Conservation (phyloP, 2,329 filamentous ascomycete species). For the Cytospora mali region DNA sequence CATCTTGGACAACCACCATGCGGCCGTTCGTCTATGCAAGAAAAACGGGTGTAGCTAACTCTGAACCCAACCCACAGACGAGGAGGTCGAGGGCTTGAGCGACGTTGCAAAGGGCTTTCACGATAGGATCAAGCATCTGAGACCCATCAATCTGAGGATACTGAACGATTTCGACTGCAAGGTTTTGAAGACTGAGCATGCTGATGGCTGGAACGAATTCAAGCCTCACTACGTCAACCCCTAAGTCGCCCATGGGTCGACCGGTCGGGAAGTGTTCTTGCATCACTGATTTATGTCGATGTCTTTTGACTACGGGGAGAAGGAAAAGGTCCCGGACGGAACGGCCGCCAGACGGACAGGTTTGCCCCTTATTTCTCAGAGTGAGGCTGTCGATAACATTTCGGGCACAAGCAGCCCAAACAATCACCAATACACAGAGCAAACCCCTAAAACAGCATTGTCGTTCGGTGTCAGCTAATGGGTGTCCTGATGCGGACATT, state of each 20-base stretch:
- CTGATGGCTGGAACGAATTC: slow-evolving; percentile 36
- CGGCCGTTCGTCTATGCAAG: too few relatives aligned
- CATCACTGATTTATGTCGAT: neutral
- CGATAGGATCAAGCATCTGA: slow-evolving; percentile 16
- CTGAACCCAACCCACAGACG: slow-evolving; percentile 27
- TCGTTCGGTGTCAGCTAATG: too few relatives aligned
- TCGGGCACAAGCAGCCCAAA: neutral
- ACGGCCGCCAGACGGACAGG: neutral
- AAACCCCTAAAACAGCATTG: too few relatives aligned
- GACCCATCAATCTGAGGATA: slow-evolving; percentile 44
- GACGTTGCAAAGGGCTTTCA: slow-evolving; percentile 33
- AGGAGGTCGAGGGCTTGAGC: slow-evolving; percentile 40
- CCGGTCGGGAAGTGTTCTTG: neutral
- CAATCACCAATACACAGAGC: neutral
- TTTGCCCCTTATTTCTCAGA: neutral
- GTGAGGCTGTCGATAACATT: neutral
- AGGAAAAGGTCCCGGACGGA: neutral
- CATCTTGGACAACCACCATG: neutral
- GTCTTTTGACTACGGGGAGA: neutral
- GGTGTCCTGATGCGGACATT: too few relatives aligned
- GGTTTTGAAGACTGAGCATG: slow-evolving; percentile 32
- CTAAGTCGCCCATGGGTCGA: slow-evolving; percentile 30
- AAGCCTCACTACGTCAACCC: slow-evolving; percentile 45
- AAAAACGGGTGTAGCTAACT: neutral
- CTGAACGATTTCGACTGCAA: slow-evolving; percentile 43